Evolutionary conservation across 306 rosid species (phyloP), one percentile per base, ranked within the genome.

Genomic region (Pyrus pyrifolia): DNA sequence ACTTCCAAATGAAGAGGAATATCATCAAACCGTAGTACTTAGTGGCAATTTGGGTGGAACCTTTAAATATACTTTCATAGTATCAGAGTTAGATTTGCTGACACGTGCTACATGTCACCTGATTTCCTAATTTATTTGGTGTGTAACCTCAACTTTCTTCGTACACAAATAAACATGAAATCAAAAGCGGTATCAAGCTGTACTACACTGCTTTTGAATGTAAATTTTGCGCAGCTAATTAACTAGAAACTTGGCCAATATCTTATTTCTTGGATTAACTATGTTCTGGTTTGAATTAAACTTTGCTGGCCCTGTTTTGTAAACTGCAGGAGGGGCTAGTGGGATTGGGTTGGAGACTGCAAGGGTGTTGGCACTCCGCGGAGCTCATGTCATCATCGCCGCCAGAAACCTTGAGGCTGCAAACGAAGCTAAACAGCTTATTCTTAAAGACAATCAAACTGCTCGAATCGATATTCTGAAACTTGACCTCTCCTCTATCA

Each of bases 341-440:
- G 99, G 99, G 60, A 95, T 92, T 68, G 99, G 99, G 0, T 77
- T 90, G 59, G 99, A 95, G 80, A 92, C 99, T 2, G 91, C 93
- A 6, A 81, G 96, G 62, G 90, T 92, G 0, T 67, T 95, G 75
- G 91, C 92, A 31, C 88, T 87, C 59, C 83, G 97, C 10, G 86
- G 88, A 69, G 97, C 75, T 0, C 97, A 86, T 49, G 91, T 95
- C 8, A 83, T 95, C 12, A 86, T 95, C 38, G 99, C 91, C 21
- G 92, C 91, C 2, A 90, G 99, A 68, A 92, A 92, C 85, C 69
- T 89, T 67, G 89, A 87, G 11, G 88, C 90, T 61, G 96, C 97
- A 65, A 83, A 85, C 71, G 74, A 89, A 69, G 97, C 97, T 1
- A 95, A 89, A 74, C 81, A 81, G 33, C 72, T 81, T 14, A 83